Evolutionary conservation across 441 rosid genomes (phyloP), one percentile per base, ranked within the genome.

Genomic region (Viola pubescens): DNA sequence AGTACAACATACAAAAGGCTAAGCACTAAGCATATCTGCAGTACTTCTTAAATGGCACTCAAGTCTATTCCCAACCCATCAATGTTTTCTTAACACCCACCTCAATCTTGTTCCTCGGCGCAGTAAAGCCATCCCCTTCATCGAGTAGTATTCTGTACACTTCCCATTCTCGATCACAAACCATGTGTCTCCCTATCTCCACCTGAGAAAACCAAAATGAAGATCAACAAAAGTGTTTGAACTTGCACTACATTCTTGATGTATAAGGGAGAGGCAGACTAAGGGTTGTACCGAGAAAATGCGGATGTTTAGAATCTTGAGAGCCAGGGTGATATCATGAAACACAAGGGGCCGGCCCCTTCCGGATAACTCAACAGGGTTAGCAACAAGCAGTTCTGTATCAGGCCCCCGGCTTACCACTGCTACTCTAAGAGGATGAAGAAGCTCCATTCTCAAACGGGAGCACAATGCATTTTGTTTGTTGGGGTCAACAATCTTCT

Each of bases 271-370:
- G 0, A 34, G 50, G 44, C 0, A 44, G 44, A 39, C 3, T 1
- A 8, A n/a, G 59, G 41, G 0, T 9, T 37, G 13, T 82, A 85
- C 91, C 74, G 85, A 85, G 71, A 85, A 85, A 54, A 82, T 79
- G 39, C 61, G 41, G 34, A 64, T 75, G 42, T 60, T 67, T 14
- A 81, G 80, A 54, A 60, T 75, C 73, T 76, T 70, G 42, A 82
- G 85, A 58, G 87, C 91, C 37, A 85, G 76, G 9, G 91, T 79
- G 6, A 81, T 81, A 63, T 85, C 91, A 0, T 78, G 66, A 40
- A 85, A 85, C 55, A 85, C 88, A n/a, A 85, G 85, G 14, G 91
- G 91, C 19, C 92, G 62, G 52, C 91, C 87, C 56, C 85, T 81
- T 48, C 85, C 81, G 0, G 87, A 81, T 54, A 85, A 56, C 56